A percentile compares a stretch with the other conserved stretches of the same genome.
These are phyloP conservation scores for Dimocarpus longan DNA, from an alignment of 345 rosid species.

Conservation along the genomic window DNA sequence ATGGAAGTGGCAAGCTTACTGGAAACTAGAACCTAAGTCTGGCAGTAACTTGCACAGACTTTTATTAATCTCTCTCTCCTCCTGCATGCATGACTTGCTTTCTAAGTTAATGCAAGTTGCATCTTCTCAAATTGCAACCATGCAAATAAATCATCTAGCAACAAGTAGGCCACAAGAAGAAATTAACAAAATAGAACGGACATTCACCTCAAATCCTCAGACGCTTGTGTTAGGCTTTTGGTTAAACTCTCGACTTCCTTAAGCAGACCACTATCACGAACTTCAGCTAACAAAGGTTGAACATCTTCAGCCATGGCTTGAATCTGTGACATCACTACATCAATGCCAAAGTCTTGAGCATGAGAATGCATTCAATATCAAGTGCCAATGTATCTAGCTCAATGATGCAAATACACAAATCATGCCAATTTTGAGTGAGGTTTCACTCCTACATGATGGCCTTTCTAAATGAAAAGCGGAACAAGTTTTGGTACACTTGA, in stretches of 20 bases:
- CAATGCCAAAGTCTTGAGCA: constrained; percentile 52
- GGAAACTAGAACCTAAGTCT: not conserved
- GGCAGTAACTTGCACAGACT: not conserved
- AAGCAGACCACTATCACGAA: constrained; percentile 82
- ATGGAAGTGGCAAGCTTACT: not conserved
- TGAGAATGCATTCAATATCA: constrained; percentile 35
- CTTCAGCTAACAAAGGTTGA: constrained; percentile 90
- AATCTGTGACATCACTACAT: constrained; percentile 88
- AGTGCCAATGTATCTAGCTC: constrained; percentile 1
- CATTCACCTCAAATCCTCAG: constrained; percentile 83
- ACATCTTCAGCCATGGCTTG: constrained; percentile 97
- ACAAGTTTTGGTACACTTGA: not conserved
- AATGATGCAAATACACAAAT: not conserved
- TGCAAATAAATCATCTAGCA: not conserved
- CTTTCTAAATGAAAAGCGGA: constrained; percentile 4
- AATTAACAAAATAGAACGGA: not conserved
- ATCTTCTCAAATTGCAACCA: not conserved
- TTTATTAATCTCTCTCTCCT: not conserved
- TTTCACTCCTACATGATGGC: not conserved
- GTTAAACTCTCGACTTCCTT: constrained; percentile 88
- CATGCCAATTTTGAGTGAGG: not conserved
- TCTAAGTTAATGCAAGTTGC: not conserved
- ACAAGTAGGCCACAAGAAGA: constrained; percentile 2
- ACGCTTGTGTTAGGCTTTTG: constrained; percentile 80
- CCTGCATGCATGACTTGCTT: not conserved